Evolutionary conservation across 768 basidiomycete species (phyloP).

Genomic region (Lentinula edodes): DNA sequence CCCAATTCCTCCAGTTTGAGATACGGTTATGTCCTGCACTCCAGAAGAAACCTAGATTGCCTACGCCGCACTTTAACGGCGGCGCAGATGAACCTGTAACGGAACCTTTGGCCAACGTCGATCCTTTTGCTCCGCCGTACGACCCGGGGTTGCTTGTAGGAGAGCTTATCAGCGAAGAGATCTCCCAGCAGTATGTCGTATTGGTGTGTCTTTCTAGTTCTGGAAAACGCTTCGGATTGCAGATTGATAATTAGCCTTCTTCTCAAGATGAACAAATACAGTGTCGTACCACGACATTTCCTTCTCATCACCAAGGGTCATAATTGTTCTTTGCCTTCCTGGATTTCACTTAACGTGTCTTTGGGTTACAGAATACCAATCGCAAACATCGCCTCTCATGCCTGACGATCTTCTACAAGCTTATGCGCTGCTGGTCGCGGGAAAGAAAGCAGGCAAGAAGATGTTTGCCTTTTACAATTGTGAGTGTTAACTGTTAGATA

Average conservation of each 20-base stretch:
- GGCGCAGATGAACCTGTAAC: slow-evolving; percentile 9
- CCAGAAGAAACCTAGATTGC: slow-evolving; percentile 64
- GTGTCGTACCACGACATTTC: slow-evolving; percentile 81
- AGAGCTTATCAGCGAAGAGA: slow-evolving; percentile 60
- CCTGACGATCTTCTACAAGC: slow-evolving; percentile 76
- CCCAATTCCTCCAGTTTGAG: slow-evolving; percentile 57
- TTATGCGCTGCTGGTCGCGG: slow-evolving; percentile 70
- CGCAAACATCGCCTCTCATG: slow-evolving; percentile 75
- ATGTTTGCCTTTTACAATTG: slow-evolving; percentile 92
- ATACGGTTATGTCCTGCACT: slow-evolving; percentile 82
- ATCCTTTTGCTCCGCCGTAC: slow-evolving; percentile 90
- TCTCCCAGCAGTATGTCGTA: slow-evolving; percentile 55
- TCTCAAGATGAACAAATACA: slow-evolving; percentile 76
- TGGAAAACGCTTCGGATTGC: no score
- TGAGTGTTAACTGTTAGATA: slow-evolving; percentile 22
- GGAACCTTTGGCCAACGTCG: slow-evolving; percentile 29
- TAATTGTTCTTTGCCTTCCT: slow-evolving; percentile 7
- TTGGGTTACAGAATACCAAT: slow-evolving; percentile 52
- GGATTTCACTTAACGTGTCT: neutral
- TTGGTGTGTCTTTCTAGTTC: slow-evolving; percentile 46
- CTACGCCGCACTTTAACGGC: slow-evolving; percentile 34
- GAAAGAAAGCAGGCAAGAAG: slow-evolving; percentile 48
- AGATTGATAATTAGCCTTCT: no score
- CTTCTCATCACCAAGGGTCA: slow-evolving; percentile 82
- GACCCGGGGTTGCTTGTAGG: slow-evolving; percentile 70